phyloP scores from a whole-genome alignment of 2,329 filamentous ascomycete species.

The Venturia pyrina region DNA sequence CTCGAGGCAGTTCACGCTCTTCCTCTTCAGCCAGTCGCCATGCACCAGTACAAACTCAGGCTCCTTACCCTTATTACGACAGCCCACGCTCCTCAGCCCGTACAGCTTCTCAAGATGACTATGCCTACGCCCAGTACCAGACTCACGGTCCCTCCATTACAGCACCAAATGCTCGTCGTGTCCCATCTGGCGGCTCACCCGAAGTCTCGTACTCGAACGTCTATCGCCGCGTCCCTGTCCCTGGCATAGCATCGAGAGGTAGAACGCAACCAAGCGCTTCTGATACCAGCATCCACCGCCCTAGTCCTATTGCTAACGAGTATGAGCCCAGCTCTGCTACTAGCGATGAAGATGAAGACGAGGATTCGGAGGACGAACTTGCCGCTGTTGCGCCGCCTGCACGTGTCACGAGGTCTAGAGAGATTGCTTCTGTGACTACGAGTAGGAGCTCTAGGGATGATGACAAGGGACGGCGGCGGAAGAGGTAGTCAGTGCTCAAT shows the following conservation, averaged over 20 bases:
- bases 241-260: slow-evolving; percentile 15
- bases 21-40: slow-evolving; percentile 2
- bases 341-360: slow-evolving; percentile 10
- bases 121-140: slow-evolving; percentile 2
- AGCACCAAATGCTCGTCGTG: slow-evolving; percentile 4
- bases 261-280: slow-evolving; percentile 17
- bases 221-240: slow-evolving; percentile 27
- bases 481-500: neutral
- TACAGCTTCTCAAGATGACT: neutral
- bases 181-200: slow-evolving; percentile 11
- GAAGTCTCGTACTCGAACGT: slow-evolving; percentile 16
- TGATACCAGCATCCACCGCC: slow-evolving; percentile 16
- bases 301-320: slow-evolving; percentile 7
- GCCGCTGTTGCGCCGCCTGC: neutral
- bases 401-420: neutral
- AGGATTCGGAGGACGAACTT: slow-evolving; percentile 6
- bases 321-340: slow-evolving; percentile 8
- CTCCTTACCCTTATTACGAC: slow-evolving; percentile 4
- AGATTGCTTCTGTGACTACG: neutral
- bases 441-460: neutral
- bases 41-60: neutral
- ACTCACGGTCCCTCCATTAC: neutral
- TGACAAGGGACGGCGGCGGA: neutral
- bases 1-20: slow-evolving; percentile 8
- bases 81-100: neutral